These are phyloP conservation scores for Triticum aestivum DNA, from an alignment of 176 grass and related monocot genomes.

Conservation along the genomic window IWGSC_CS_RefSeq_v2.1 NC_057797.1:748803634-748804133, in stretches of 20 bases:
- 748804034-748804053: constrained; percentile 1
- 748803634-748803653: constrained; percentile 99
- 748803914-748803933: not conserved
- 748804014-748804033: not conserved
- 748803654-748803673: constrained; percentile 96
- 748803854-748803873: constrained; percentile 29
- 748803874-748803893: constrained; percentile 4
- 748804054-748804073: not conserved
- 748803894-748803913: constrained; percentile 31
- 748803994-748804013: not conserved
- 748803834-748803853: constrained; percentile 71
- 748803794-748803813: constrained; percentile 71
- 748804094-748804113: constrained; percentile 11
- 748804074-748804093: not conserved
- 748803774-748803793: constrained; percentile 47
- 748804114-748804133: not conserved
- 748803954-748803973: constrained; percentile 11
- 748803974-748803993: constrained; percentile 18
- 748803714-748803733: constrained; percentile 90
- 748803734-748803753: constrained; percentile 63
- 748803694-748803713: constrained; percentile 63
- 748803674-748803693: constrained; percentile 82
- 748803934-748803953: not conserved
- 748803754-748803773: constrained; percentile 57
- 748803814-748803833: constrained; percentile 83